Base-by-base conservation (phyloP, 257 asterid genomes). In the Nyctanthes arbortristis region DNA sequence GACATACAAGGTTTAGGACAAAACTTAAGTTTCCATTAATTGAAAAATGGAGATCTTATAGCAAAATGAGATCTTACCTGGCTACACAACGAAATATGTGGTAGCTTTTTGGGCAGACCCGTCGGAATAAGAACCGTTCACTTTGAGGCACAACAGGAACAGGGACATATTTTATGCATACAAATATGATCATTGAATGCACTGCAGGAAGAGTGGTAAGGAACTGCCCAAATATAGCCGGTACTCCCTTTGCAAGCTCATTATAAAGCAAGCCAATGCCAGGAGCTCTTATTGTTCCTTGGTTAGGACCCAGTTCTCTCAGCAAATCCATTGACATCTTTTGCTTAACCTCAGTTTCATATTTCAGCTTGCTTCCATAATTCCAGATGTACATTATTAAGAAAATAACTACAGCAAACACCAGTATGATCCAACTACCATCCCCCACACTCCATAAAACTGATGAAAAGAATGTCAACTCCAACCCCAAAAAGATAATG, bases 11-110 rank as follows among this genome's bases (percentile, higher is more conserved):
- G 66, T 68, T 61, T 20, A 74, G 68, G 61, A 74, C 62, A 64
- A 61, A 33, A 54, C 31, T 13, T 14, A 70, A 27, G 64, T 66
- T 52, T 27, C 20, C 12, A 57, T 5, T n/a, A 67, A 27, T 32
- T 13, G 25, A 37, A 11, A 22, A 1, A 1, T 22, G n/a, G 59
- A 52, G 16, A 7, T 28, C 30, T 37, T 45, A 65, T 20, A 32
- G 11, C 31, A 29, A 43, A 36, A 67, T 62, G 57, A 76, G 25
- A 63, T 32, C 5, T 79, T 85, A 90, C 99, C 99, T 79, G 81
- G 99, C 99, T 78, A 94, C 87, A 63, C 97, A 94, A 31, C 99
- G 97, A 63, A 94, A 94, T 75, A 94, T 85, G 87, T 91, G 97
- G 78, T 89, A 89, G 85, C 86, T 82, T 80, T 80, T 91, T 57